Evolutionary conservation across 2,329 filamentous ascomycete species (phyloP), one percentile per base, ranked within the genome.

Genomic region (Dendryphion nanum): DNA sequence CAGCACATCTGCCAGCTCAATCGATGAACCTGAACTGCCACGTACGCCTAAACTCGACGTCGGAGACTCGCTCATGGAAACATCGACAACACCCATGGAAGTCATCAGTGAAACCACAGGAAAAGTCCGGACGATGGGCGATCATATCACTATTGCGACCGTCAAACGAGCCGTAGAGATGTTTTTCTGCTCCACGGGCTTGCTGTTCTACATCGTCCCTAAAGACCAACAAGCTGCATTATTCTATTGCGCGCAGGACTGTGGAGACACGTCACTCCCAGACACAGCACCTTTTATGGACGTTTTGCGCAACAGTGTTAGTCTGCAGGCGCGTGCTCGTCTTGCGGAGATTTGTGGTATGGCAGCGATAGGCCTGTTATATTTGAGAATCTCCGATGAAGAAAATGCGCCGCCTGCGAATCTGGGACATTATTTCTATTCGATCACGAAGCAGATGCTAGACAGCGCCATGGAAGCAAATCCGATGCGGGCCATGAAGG

Each of bases 401-500:
- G 28, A 35, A 5, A 38, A 33, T 6, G 30, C 36, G 13, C 44
- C 42, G n/a, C 37, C 50, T 7, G 28, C 35, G 4, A 34, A 40
- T 18, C 35, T 45, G n/a, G 46, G 44, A 4, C 42, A 51, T n/a
- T 45, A 48, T 23, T 48, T 53, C 32, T 53, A 55, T 30, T 38
- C 37, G 2, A 38, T 48, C 8, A 37, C 35, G 2, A 53, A 48
- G 20, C 41, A 45, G 7, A 38, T 46, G 4, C 31, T 55, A 7
- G 48, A 55, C 30, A 40, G 35, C 28, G 42, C 45, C 13, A 48
- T 55, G 14, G 33, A 43, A 18, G 13, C 37, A 6, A 41, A 50
- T 26, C 50, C 51, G 12, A 30, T 53, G 10, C 41, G 48, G 14
- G 50, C 45, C 1, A 51, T 55, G 44, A 55, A 51, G 21, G 24